Conservation (phyloP, 495 filamentous ascomycete genomes). For the Ascobolus immersus region DNA sequence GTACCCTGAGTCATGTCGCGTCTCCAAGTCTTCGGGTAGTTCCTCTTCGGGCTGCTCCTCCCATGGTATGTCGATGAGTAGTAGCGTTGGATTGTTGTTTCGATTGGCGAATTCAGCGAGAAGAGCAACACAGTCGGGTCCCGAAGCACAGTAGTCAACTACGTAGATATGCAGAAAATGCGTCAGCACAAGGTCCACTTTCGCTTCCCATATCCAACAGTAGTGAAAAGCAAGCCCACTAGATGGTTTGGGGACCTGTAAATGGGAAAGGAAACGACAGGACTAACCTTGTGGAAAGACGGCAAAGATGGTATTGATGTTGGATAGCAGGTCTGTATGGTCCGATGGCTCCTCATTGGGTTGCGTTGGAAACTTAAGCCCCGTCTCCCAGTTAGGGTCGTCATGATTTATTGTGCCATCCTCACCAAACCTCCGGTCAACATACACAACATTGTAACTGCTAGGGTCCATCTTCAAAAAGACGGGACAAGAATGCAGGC, state of each 20-base stretch:
- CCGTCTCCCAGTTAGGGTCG: conserved; percentile 8
- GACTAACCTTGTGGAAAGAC: conserved; percentile 30
- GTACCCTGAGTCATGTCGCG: conserved; percentile 16
- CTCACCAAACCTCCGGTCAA: conserved; percentile 43
- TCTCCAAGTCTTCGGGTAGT: conserved; percentile 16
- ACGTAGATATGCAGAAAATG: conserved; percentile 51
- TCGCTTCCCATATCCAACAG: neutral
- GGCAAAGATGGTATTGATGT: conserved; percentile 25
- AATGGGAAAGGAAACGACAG: neutral
- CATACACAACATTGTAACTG: conserved; percentile 57
- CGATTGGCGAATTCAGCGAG: conserved; percentile 38
- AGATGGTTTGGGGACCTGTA: conserved; percentile 2
- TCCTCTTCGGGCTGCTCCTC: conserved; percentile 22
- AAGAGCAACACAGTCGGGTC: conserved; percentile 41
- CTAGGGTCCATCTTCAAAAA: conserved; percentile 10
- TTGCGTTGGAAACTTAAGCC: conserved; percentile 8
- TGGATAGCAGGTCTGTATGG: conserved; percentile 24
- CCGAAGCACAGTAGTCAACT: no score
- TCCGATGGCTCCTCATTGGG: conserved; percentile 20
- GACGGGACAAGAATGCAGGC: no score
- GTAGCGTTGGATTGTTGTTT: conserved; percentile 44
- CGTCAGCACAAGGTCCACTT: neutral
- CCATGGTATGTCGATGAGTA: conserved; percentile 45
- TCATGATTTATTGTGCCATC: conserved; percentile 23
- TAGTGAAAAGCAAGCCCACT: conserved; percentile 1